Evolutionary conservation across 495 filamentous ascomycete genomes (phyloP), one percentile per base, ranked within the genome.

Genomic region (Amniculicola lignicola): DNA sequence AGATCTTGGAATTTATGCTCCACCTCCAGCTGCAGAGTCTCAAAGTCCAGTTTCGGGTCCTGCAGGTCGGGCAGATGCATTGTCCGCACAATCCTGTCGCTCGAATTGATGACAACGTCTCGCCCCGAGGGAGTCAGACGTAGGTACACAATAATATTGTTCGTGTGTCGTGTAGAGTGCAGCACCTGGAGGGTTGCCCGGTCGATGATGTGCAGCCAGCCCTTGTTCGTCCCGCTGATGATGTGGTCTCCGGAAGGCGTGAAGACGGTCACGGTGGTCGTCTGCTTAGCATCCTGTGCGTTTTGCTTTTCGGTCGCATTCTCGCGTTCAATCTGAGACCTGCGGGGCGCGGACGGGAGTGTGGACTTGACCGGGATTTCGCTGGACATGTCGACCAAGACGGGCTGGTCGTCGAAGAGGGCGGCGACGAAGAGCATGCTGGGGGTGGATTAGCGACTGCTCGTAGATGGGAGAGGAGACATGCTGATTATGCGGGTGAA

Each of bases 1-100:
- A 96, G 88, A 69, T 99, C 93, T 71, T 96, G 91, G 65, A 96
- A 97, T 68, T 95, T 96, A 69, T 97, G 94, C 67, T 99, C 94
- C 19, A 96, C 85, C 28, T 91, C 87, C 18, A 99, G 77, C 52
- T 88, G 83, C 62, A 96, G 87, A 12, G 79, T 84, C 53, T 86
- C 83, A 11, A 77, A 77, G 51, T 85, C 79, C 21, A 87, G 71
- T 46, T 79, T 77, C 15, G 67, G 58, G 71, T 74, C 36, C 70
- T 77, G 47, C 5, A 86, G 70, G 60, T 87, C 81, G 1, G 86
- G 85, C 62, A 89, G 77, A 50, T 88, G 79, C 48, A 97, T 82
- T 12, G 92, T 96, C 52, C 93, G 83, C 62, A 98, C 89, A 18
- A 96, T 88, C 25, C 93, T 82, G 67, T 98, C 93, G 25, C 87